Base-by-base conservation (phyloP, 1,284 basidiomycete species). In the Uromyces viciae-fabae region DNA sequence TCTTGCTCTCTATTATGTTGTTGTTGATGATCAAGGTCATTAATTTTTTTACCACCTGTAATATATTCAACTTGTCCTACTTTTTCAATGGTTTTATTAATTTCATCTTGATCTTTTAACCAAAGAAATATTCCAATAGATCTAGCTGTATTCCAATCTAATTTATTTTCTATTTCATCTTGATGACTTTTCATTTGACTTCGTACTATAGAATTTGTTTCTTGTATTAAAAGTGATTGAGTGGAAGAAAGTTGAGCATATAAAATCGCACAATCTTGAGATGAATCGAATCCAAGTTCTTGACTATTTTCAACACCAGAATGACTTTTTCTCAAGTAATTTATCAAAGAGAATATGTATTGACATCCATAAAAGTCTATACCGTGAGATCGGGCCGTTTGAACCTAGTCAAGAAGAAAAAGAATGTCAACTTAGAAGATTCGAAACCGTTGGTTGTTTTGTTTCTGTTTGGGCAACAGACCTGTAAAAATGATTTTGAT, bases 11-110 rank as follows among this genome's bases (percentile, higher is more conserved):
- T 68, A 0, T 60, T 77, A 25, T n/a, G 40, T 25, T 56, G n/a
- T 17, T n/a, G 43, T n/a, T 36, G 25, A 22, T 40, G 38, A 84
- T 82, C 36, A 83, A 83, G 28, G 52, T 40, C 66, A 25, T 42
- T 62, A 15, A 60, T 40, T 7, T 31, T 91, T 75, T 89, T 89
- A 31, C 94, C 93, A 5, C 91, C 91, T 3, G 90, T 88, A 90
- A 95, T 93, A 86, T 94, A 99, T 84, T 96, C 91, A 84, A 94
- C 94, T 36, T 95, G 90, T 5, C 95, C 97, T 75, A 99, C 90
- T n/a, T 90, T 87, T 85, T 99, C 97, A 85, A 97, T 89, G 83
- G 95, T 92, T 0, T 88, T 86, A 88, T 88, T 91, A 88, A 95
- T 87, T 0, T 89, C 87, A 42, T 95, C 94, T 2, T 88, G 84